Base-by-base conservation (phyloP, 371 early-diverging fungal species). In the Batkoa obscura region DNA sequence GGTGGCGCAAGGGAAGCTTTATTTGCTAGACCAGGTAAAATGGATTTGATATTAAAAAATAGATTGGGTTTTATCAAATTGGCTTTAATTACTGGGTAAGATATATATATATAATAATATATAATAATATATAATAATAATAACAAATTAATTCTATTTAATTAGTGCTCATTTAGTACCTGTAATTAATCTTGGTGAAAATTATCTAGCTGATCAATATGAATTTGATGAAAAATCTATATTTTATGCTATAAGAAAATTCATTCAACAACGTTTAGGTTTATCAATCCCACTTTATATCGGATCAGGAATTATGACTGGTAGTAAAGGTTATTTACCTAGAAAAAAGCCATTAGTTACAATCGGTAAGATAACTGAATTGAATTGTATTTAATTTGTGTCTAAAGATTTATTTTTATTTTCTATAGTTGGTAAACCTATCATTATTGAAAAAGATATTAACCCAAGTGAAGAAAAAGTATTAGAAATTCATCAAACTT, bases 1-100 rank as follows among this genome's bases (percentile, higher is more conserved):
- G 88, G 88, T 34, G 88, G 88, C 9, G 86, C 88, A 12, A 72
- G 75, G 15, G 88, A 88, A 58, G 78, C 83, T 33, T 65, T 88
- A 46, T 70, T 66, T 48, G 78, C 85, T 0, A 68, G 73, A 32
- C 84, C 84, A 3, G 83, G 81, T 9, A 69, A 64, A 2, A 62
- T 69, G 45, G 77, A 83, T 60, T 64, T 89, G 50, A 74, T 80
- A 1, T 62, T 89, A 2, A 72, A 74, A 52, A 81, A 77, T 47
- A 71, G 90, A 35, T 64, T 80, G 36, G 90, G 90, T 5, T 88
- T 89, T 58, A 76, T 88, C 62, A 79, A 81, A n/a, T 62, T 86
- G 54, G 90, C 90, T 6, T 76, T 89, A 37, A 69, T 72, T 56
- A 78, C 78, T 34, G 80, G 80, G 68, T 69, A 68, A 50, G 64